Evolutionary conservation across 441 rosid species (phyloP), one percentile per base, ranked within the genome.

Genomic region (Mallotus repandus): DNA sequence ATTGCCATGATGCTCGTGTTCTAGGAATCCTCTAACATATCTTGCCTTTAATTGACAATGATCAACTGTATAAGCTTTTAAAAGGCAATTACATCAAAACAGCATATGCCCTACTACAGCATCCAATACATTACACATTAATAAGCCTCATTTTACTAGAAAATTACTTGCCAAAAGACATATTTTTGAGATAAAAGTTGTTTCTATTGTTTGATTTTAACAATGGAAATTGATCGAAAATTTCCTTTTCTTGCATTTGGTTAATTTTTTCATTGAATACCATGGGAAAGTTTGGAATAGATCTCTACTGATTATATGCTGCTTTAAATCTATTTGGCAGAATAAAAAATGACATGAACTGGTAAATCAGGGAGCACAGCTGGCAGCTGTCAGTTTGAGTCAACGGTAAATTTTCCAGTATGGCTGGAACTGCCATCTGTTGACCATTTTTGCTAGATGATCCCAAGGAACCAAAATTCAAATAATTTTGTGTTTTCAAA

Each of bases 61-160:
- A 50, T 57, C 70, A 50, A 29, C 22, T 50, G 50, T 56, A 49
- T 25, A 49, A 25, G 18, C 22, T 66, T 66, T 57, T 49, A 66
- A 15, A 66, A 13, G 58, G 45, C 58, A 18, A 54, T 54, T 35
- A 2, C 58, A 18, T 18, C 22, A 21, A 10, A 56, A 21, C 60
- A 56, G 60, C 29, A 19, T 41, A 18, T 29, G 49, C 18, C 60
- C 29, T 29, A 4, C 9, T 53, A 11, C 6, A 46, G 35, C 25
- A 53, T 53, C 19, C 9, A 35, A 32, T 52, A 18, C 9, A 32
- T 15, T 7, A 25, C 19, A 35, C 7, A 69, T 9, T 55, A 16
- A 19, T 69, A 69, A 13, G 46, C 52, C 22, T 7, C 53, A n/a
- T 21, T n/a, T 55, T 11, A 35, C 21, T 46, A 68, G 49, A 68